Base-by-base conservation (phyloP, 2,329 filamentous ascomycete species). In the Epichloe coenophiala region DNA sequence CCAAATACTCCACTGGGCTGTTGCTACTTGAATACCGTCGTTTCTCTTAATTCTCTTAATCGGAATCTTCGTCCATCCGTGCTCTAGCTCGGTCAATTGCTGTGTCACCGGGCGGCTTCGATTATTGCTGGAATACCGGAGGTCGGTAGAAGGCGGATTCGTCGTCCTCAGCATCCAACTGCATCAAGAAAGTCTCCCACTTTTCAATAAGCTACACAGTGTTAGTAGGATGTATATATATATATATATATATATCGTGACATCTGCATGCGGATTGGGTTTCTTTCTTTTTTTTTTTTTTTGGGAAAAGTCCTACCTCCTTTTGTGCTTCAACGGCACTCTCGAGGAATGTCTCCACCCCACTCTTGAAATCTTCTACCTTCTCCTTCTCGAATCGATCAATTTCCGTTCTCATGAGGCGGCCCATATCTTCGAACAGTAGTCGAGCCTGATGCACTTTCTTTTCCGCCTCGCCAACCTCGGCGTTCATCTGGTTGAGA, bases 291-390 rank as follows among this genome's bases (percentile, higher is more conserved):
- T n/a, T n/a, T n/a, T n/a, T n/a, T n/a, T n/a, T n/a, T 7, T 11
- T 4, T 31, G 17, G 17, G 17, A 17, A 15, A 3, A n/a, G 12
- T 9, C 79, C 67, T 65, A 93, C 91, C 83, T 98, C 93, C 70
- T 98, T 98, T 71, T 98, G 93, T 50, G 91, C 93, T 69, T 98
- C 93, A 4, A 98, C 89, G 3, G 93, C 88, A 61, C 93, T 90
- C 72, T 98, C 93, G 59, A 98, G 69, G 69, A 95, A 98, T 1
- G 93, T 98, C 72, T 98, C 93, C 2, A 98, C 90, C 0, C 90
- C 91, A 55, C 86, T 93, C 75, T 98, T 98, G 68, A 98, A 98
- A 65, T 98, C 93, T 65, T 98, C 93, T 3, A 98, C 93, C 73
- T 98, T 98, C 69, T 98, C 93, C 60, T 80, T 80, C 71, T 98